phyloP scores from a whole-genome alignment of 1,284 basidiomycete genomes.

The Agroathelia rolfsii region DNA sequence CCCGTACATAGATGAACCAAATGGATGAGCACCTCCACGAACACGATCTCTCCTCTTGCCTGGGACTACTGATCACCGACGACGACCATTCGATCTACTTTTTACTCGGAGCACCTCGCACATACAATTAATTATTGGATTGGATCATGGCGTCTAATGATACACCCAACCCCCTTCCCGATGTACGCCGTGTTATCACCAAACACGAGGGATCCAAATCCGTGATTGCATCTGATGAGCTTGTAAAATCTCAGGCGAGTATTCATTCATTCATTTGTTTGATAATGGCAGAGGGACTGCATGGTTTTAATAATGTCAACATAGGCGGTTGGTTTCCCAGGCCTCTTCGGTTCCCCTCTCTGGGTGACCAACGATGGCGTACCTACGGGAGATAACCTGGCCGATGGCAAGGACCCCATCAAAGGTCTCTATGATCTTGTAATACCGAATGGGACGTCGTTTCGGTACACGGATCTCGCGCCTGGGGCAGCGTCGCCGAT shows the following conservation, averaged over 20 bases:
- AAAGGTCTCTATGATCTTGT: slow-evolving; percentile 36
- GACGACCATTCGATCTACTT: neutral
- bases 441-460: slow-evolving; percentile 34
- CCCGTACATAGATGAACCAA: neutral
- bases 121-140: neutral
- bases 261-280: slow-evolving; percentile 3
- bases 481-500: slow-evolving; percentile 40
- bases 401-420: slow-evolving; percentile 20
- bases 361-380: slow-evolving; percentile 40
- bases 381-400: slow-evolving; percentile 44
- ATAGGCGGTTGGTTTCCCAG: slow-evolving; percentile 22
- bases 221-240: slow-evolving; percentile 23
- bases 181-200: slow-evolving; percentile 41
- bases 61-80: neutral
- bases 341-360: slow-evolving; percentile 24
- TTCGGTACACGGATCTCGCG: slow-evolving; percentile 47
- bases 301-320: slow-evolving; percentile 16
- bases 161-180: slow-evolving; percentile 16
- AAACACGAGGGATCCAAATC: slow-evolving; percentile 31
- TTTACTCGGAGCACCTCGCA: neutral
- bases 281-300: slow-evolving; percentile 2
- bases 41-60: neutral
- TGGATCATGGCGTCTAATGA: slow-evolving; percentile 2
- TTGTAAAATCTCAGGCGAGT: slow-evolving; percentile 18
- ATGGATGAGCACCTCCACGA: neutral